These are phyloP conservation scores for Vitis rupestris DNA, from an alignment of 164 flowering plant species.

Conservation along the genomic window DNA sequence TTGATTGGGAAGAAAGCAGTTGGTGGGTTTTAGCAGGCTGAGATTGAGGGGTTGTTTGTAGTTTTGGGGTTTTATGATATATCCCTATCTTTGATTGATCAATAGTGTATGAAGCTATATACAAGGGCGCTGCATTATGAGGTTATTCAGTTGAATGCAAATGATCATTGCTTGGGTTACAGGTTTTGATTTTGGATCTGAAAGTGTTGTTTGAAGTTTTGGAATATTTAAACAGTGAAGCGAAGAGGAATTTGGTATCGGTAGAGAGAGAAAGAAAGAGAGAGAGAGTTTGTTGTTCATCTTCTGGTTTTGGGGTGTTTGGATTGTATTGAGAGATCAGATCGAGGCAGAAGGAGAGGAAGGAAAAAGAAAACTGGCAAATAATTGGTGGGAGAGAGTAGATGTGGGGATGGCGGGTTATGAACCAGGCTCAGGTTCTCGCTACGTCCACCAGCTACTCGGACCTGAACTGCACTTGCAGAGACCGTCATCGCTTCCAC, in stretches of 20 bases:
- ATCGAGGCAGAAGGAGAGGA: neutral
- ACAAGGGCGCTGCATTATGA: too few species aligned
- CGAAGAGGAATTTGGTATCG: neutral
- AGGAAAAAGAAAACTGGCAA: constrained; percentile 31
- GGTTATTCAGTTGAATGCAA: neutral
- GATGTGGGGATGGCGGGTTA: constrained; percentile 47
- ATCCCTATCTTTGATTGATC: too few species aligned
- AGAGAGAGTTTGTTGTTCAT: too few species aligned
- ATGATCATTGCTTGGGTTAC: neutral
- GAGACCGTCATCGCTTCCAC: constrained; percentile 14
- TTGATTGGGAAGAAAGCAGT: too few species aligned
- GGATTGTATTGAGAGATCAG: neutral
- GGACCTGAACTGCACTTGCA: constrained; percentile 35
- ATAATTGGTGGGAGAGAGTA: constrained; percentile 50
- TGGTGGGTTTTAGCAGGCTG: too few species aligned
- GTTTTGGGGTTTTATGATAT: neutral
- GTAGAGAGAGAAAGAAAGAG: neutral
- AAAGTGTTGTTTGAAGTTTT: neutral
- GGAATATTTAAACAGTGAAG: neutral
- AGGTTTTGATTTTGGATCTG: neutral
- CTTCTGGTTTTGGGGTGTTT: too few species aligned
- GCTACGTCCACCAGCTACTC: constrained; percentile 44
- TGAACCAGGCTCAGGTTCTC: constrained; percentile 35
- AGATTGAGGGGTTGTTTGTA: neutral
- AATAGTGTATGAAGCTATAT: too few species aligned